phyloP scores from a whole-genome alignment of 805 yeast genomes.

The Candida corydali region DNA sequence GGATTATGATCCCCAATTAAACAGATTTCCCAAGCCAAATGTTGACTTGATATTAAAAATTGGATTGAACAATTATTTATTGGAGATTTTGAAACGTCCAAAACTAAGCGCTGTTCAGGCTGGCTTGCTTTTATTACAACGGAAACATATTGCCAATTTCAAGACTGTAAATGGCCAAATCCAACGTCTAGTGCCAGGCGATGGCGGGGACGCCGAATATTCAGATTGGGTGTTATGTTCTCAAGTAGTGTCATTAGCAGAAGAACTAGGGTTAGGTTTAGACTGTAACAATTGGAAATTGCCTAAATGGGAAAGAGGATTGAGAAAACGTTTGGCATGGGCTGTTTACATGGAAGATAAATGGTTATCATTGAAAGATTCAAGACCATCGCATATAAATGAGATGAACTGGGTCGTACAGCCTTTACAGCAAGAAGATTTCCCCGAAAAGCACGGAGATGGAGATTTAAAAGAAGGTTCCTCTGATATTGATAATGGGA shows the following conservation, averaged over 20 bases:
- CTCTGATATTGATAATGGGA: conserved; percentile 69
- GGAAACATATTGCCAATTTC: conserved; percentile 36
- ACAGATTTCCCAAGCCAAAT: conserved; percentile 77
- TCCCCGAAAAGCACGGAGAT: conserved; percentile 64
- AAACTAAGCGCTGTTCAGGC: conserved; percentile 90
- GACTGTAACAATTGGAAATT: conserved; percentile 88
- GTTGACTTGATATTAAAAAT: conserved; percentile 43
- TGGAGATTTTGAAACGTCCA: conserved; percentile 79
- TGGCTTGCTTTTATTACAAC: conserved; percentile 73
- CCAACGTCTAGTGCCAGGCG: conserved; percentile 12
- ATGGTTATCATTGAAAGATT: conserved; percentile 80
- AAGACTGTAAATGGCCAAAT: conserved; percentile 1
- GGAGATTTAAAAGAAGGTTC: conserved; percentile 53
- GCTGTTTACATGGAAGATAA: conserved; percentile 91
- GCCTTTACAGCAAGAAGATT: conserved; percentile 66
- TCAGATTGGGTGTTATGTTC: conserved; percentile 84
- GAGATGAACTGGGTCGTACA: conserved; percentile 79
- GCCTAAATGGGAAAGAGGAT: conserved; percentile 93
- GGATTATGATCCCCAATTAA: conserved; percentile 78
- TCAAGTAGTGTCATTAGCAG: conserved; percentile 82
- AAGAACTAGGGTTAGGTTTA: conserved; percentile 86
- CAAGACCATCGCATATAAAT: conserved; percentile 77
- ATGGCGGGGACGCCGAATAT: conserved; percentile 33
- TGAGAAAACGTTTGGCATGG: conserved; percentile 89
- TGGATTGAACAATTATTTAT: conserved; percentile 64